phyloP scores from a whole-genome alignment of 2,329 filamentous ascomycete genomes.

The Chalaropsis ovoidea region DNA sequence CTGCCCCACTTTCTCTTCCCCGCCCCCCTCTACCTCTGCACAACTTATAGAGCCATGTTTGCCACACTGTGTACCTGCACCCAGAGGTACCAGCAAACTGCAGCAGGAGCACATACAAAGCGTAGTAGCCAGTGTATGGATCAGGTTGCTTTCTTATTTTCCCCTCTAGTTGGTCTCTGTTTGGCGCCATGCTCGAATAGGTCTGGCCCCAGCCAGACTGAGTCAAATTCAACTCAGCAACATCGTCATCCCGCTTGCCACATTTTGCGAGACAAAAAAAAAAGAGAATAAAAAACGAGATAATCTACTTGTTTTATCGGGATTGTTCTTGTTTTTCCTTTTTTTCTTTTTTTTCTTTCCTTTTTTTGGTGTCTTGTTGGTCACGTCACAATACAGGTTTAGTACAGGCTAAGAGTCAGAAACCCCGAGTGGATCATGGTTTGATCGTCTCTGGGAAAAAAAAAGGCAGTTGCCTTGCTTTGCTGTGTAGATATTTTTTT shows the following conservation, averaged over 20 bases:
- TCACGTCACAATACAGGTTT: background rate
- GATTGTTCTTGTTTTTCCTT: background rate
- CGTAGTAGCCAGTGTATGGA: background rate
- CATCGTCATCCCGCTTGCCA: background rate
- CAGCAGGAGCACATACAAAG: background rate
- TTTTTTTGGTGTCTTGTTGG: background rate
- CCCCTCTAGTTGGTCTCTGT: background rate
- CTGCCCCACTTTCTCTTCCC: background rate
- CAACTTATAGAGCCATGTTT: background rate
- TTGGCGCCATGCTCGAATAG: background rate
- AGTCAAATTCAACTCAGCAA: background rate
- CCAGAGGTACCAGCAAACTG: background rate
- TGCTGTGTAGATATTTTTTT: background rate
- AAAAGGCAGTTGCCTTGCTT: conserved; percentile 3
- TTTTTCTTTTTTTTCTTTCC: too few species aligned
- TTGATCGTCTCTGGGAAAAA: conserved; percentile 1
- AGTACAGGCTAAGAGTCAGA: too few species aligned
- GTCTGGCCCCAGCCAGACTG: background rate
- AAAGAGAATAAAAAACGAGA: background rate
- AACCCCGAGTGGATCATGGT: conserved; percentile 5
- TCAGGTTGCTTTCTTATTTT: background rate
- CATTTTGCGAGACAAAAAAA: background rate
- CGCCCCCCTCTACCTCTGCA: background rate
- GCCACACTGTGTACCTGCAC: background rate
- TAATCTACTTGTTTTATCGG: background rate